Conservation (phyloP, 805 yeast species). For the Kuraishia piskuri region DNA sequence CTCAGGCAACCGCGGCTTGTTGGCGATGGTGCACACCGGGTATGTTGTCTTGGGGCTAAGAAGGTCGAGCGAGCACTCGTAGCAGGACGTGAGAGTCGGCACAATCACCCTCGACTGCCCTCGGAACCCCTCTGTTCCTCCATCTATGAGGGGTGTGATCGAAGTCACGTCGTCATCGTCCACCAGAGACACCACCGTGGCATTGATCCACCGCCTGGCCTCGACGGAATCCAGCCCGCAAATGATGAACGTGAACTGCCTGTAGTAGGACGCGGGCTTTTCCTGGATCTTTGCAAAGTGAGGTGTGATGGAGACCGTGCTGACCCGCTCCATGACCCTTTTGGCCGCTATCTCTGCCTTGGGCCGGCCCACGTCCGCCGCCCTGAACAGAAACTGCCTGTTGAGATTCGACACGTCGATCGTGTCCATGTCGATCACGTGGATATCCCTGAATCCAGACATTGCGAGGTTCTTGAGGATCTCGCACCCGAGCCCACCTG, state of each 20-base stretch:
- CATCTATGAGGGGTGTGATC: slow-evolving; percentile 72
- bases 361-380: slow-evolving; percentile 50
- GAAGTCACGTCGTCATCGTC: slow-evolving; percentile 37
- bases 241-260: slow-evolving; percentile 60
- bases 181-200: slow-evolving; percentile 55
- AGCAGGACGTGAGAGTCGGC: slow-evolving; percentile 83
- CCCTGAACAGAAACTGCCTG: slow-evolving; percentile 65
- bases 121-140: slow-evolving; percentile 91
- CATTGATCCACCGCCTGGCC: slow-evolving; percentile 87
- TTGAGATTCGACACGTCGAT: slow-evolving; percentile 71
- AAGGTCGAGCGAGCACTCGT: slow-evolving; percentile 82
- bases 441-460: slow-evolving; percentile 57
- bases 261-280: slow-evolving; percentile 52
- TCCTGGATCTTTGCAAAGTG: slow-evolving; percentile 61
- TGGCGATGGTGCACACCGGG: slow-evolving; percentile 91
- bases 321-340: slow-evolving; percentile 38
- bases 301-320: slow-evolving; percentile 41
- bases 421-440: slow-evolving; percentile 77
- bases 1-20: slow-evolving; percentile 89
- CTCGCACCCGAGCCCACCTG: slow-evolving; percentile 83
- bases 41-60: slow-evolving; percentile 56
- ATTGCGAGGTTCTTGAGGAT: slow-evolving; percentile 63
- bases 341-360: slow-evolving; percentile 61
- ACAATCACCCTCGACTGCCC: slow-evolving; percentile 86
- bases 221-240: slow-evolving; percentile 88